phyloP scores from a whole-genome alignment of 129 eudicot species.

The Tagetes patula region DNA sequence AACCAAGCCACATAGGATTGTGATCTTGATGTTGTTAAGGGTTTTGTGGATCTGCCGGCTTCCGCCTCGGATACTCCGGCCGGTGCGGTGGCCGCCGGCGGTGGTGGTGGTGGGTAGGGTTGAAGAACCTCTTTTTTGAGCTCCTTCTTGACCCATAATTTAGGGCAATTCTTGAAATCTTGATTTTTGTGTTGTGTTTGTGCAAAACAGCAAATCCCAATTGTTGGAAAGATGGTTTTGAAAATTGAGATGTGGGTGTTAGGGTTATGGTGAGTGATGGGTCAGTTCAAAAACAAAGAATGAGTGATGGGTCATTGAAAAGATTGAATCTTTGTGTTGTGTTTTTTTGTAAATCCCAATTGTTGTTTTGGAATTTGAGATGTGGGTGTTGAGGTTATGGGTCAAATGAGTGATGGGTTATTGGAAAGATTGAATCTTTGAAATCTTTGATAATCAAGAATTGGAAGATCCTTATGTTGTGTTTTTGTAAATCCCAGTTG shows the following conservation, averaged over 20 bases:
- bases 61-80: slow-evolving; percentile 39
- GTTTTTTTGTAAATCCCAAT: neutral
- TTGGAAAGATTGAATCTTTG: neutral
- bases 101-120: slow-evolving; percentile 45
- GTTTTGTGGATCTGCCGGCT: slow-evolving; percentile 75
- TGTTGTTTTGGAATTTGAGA: neutral
- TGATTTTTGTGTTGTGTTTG: neutral
- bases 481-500: neutral
- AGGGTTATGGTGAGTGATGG: neutral
- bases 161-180: neutral
- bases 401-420: neutral
- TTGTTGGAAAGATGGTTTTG: neutral
- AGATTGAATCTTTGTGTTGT: neutral
- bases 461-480: neutral
- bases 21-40: slow-evolving; percentile 79
- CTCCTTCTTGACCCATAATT: slow-evolving; percentile 53
- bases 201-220: neutral
- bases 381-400: neutral
- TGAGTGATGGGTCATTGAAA: too few species aligned
- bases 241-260: neutral
- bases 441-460: neutral
- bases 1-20: slow-evolving; percentile 75
- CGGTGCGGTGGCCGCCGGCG: slow-evolving; percentile 41
- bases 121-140: slow-evolving; percentile 52
- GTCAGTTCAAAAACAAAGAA: too few species aligned